Percentiles rank a stretch among this genome's conserved stretches.
These are phyloP conservation scores for Laburnicola sp. DNA, from an alignment of 2,329 filamentous ascomycete species.

Conservation along the genomic window DNA sequence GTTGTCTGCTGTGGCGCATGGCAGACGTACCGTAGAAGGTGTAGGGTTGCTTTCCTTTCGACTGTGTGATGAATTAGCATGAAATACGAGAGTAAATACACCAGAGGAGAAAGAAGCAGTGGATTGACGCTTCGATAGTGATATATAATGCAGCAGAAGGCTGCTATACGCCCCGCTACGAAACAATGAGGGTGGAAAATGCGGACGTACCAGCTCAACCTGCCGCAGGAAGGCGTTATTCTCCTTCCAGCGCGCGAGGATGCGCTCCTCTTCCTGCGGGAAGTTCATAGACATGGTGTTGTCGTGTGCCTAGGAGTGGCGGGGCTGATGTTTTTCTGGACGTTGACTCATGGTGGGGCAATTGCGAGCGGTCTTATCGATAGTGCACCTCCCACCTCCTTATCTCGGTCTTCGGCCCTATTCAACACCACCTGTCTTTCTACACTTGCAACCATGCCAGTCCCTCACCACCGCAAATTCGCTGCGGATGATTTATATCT, in stretches of 20 bases:
- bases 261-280: conserved; percentile 83
- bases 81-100: neutral
- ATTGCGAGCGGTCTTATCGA: conserved; percentile 27
- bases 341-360: conserved; percentile 30
- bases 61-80: conserved; percentile 44
- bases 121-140: neutral
- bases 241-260: conserved; percentile 85
- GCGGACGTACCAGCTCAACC: conserved; percentile 65
- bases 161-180: neutral
- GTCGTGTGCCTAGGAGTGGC: conserved; percentile 26
- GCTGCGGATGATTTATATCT: too few species aligned
- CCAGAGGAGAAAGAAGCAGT: neutral
- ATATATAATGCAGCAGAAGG: neutral
- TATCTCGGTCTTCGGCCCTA: neutral
- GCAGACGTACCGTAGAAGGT: conserved; percentile 78
- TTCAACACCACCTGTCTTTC: neutral
- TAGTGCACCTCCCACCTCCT: conserved; percentile 12
- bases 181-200: neutral
- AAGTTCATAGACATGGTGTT: conserved; percentile 82
- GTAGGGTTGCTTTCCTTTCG: conserved; percentile 78
- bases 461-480: too few species aligned
- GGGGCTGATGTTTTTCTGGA: conserved; percentile 34
- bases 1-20: conserved; percentile 49
- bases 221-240: conserved; percentile 89
- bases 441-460: too few species aligned